These are phyloP conservation scores for Fusarium redolens DNA, from an alignment of 2,329 filamentous ascomycete genomes.

Conservation along the genomic window DNA sequence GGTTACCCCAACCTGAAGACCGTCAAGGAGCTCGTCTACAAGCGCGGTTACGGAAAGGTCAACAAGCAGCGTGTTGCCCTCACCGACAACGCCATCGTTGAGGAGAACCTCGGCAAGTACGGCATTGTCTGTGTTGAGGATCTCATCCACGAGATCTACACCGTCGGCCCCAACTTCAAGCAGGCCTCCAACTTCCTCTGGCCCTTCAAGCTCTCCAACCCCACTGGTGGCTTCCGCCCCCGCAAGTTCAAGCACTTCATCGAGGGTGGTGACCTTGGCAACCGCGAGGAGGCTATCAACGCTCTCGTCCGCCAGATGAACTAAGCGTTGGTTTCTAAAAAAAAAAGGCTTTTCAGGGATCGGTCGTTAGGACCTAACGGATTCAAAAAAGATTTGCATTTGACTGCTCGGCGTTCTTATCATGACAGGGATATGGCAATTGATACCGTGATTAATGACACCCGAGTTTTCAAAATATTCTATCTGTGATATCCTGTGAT, in stretches of 20 bases:
- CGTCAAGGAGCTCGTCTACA: constrained; percentile 99
- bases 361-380: constrained; percentile 44
- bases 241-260: constrained; percentile 99
- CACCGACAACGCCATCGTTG: constrained; percentile 97
- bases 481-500: constrained; percentile 30
- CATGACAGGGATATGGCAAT: constrained; percentile 54
- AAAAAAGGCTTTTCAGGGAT: constrained; percentile 41
- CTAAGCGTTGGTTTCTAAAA: constrained; percentile 62
- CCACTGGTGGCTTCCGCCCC: constrained; percentile 93
- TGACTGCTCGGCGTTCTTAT: constrained; percentile 56
- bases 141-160: constrained; percentile 99
- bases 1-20: constrained; percentile 99
- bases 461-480: constrained; percentile 49
- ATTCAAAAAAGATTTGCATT: constrained; percentile 50
- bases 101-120: constrained; percentile 96
- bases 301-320: constrained; percentile 98
- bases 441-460: constrained; percentile 57
- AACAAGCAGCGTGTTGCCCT: constrained; percentile 97
- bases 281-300: constrained; percentile 99
- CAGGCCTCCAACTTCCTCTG: constrained; percentile 99
- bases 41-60: constrained; percentile 99
- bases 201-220: constrained; percentile 99
- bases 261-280: constrained; percentile 97
- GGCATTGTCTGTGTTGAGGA: constrained; percentile 99
- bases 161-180: constrained; percentile 99